Evolutionary conservation across 352 stramenopile genomes (phyloP), one percentile per base, ranked within the genome.

Genomic region (Phytophthora capsici): DNA sequence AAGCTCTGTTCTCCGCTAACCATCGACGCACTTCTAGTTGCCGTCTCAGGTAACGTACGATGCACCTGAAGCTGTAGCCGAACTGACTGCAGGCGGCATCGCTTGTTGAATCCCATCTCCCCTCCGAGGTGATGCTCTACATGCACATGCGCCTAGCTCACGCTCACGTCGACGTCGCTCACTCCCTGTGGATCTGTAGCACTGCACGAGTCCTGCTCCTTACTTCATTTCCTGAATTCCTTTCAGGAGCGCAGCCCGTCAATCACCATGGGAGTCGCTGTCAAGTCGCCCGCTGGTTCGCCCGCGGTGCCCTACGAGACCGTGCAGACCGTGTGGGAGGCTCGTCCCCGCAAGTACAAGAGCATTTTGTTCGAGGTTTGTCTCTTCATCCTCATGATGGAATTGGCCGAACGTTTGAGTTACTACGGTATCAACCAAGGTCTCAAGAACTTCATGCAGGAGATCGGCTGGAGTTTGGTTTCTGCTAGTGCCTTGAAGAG

Each of bases 371-470:
- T 89, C 41, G 62, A 90, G 56, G 78, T 91, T n/a, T 82, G 69
- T 17, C 43, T 67, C 30, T 91, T 86, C 69, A 69, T 69, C 46
- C 46, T 69, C 38, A 69, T 69, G 61, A 64, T 69, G 61, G 61
- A 69, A 38, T 23, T 69, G 38, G 43, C 61, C 3, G 61, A 69
- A 37, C 61, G 61, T 26, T 17, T 69, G 17, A 93, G 85, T 38
- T 95, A 93, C 69, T 95, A 92, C 47, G 85, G 84, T 26, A 93
- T 95, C 73, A 93, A 93, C 72, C 84, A 93, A 60, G 84, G 83
- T 0, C 76, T 93, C 43, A 93, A 93, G 71, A 93, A 95, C 77
- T 95, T 84, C 65, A 90, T 95, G 80, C 70, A 87, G 70, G 52
- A 75, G 52, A 77, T 91, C 43, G 77, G 75, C 46, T 91, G 80